Conservation (phyloP, 106 monocot genomes). For the Apostasia ramifera region DNA sequence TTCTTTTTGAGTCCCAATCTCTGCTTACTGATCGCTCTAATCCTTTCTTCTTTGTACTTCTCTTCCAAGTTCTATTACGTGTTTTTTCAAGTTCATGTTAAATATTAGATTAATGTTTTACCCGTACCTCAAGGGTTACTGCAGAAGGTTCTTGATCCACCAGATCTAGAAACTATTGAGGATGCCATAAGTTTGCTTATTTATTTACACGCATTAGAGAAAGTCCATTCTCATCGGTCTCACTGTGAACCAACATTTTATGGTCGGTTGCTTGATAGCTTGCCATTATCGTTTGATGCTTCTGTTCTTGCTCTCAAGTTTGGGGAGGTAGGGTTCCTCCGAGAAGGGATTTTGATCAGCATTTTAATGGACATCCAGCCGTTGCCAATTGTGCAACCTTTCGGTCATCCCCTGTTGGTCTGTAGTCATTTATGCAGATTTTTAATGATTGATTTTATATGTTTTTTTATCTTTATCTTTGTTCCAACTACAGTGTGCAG, state of each 20-base stretch:
- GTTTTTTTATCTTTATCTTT: constrained; percentile 6
- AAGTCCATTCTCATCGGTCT: constrained; percentile 23
- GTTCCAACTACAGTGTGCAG: constrained; percentile 24
- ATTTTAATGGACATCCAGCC: constrained; percentile 74
- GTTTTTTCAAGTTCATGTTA: too few relatives aligned
- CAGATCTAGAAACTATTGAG: constrained; percentile 39
- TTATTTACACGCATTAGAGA: constrained; percentile 53
- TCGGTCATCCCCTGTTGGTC: constrained; percentile 59
- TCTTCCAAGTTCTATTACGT: too few relatives aligned
- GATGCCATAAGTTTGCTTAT: constrained; percentile 57
- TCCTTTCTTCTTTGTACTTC: too few relatives aligned
- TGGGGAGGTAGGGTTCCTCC: constrained; percentile 54
- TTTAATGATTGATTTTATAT: neutral
- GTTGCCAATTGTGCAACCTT: constrained; percentile 67
- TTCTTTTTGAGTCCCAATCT: too few relatives aligned
- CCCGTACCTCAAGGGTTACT: constrained; percentile 35
- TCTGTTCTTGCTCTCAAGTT: constrained; percentile 66
- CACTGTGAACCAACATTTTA: constrained; percentile 76
- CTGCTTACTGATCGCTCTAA: too few relatives aligned
- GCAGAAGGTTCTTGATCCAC: constrained; percentile 78
- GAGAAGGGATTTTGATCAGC: constrained; percentile 62
- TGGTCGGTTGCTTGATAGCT: constrained; percentile 62
- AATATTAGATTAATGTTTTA: constrained; percentile 2
- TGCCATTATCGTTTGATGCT: constrained; percentile 76
- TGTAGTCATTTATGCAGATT: neutral